Evolutionary conservation across 2,329 filamentous ascomycete genomes (phyloP), one percentile per base, ranked within the genome.

Genomic region (Fusarium sambucinum): DNA sequence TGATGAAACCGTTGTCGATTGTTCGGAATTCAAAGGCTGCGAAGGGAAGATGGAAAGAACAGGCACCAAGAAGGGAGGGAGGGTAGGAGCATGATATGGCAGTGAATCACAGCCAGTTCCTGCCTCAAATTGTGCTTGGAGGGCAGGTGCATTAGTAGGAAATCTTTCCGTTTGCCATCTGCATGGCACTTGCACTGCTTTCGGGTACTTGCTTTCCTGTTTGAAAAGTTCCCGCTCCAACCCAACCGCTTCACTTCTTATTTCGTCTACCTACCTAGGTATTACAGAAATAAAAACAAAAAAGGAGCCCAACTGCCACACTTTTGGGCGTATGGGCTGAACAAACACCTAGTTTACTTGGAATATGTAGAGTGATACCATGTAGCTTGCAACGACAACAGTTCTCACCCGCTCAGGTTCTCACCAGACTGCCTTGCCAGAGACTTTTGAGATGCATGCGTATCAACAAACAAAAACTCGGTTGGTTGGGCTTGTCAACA

Each of bases 101-200:
- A 59, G 52, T 63, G 21, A 52, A 38, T 51, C 23, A 32, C 12
- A 23, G 21, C 9, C 29, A 25, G 35, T 27, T 25, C 17, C 19
- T 45, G 17, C 11, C n/a, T 19, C 7, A 16, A 29, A 30, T 13
- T 29, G 14, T 33, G 19, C 29, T 27, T 40, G 59, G 59, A 7
- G 32, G 17, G 32, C 5, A 63, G 30, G 23, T 37, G 25, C 40
- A 38, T 37, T 37, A n/a, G 32, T 19, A 27, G 27, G 52, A 29
- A n/a, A 40, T 45, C 25, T n/a, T 40, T 33, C 41, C 23, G 30
- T 64, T 64, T 64, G 59, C 33, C 42, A 47, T 21, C 38, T 58
- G 60, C 29, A 35, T 40, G 51, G 51, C 35, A 47, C 33, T 52
- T 45, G 48, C 50, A 29, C 38, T 38, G n/a, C 37, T 35, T 48